These are phyloP conservation scores for Beta lomatogona DNA, from an alignment of 179 eudicot genomes.

Conservation along the genomic window DNA sequence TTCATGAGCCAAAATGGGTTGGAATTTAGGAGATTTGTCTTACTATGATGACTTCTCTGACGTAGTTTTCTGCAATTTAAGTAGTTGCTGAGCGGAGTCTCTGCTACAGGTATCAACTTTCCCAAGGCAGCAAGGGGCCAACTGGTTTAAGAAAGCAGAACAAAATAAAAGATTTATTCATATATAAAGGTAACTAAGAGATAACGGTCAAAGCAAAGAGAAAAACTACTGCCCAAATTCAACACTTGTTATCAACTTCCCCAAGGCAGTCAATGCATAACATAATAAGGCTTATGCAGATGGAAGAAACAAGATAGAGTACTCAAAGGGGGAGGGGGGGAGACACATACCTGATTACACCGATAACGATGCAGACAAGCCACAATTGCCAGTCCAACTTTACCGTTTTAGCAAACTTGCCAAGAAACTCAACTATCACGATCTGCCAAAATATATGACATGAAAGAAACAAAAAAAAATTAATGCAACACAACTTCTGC, in stretches of 20 bases:
- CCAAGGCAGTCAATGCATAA: too few relatives aligned
- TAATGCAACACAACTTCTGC: not conserved
- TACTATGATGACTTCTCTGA: conserved; percentile 31
- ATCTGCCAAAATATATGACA: conserved; percentile 38
- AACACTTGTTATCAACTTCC: too few relatives aligned
- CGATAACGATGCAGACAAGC: conserved; percentile 68
- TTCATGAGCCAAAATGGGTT: not conserved
- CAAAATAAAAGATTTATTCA: not conserved
- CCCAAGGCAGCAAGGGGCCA: conserved; percentile 90
- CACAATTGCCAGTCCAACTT: conserved; percentile 76
- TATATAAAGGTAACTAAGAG: not conserved
- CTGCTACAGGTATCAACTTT: conserved; percentile 72
- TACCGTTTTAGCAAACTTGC: conserved; percentile 72
- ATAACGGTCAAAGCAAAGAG: not conserved
- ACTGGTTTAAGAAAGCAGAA: conserved; percentile 38
- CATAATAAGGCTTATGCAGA: too few relatives aligned
- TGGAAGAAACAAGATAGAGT: not conserved
- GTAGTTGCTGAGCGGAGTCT: conserved; percentile 54
- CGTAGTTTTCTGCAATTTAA: conserved; percentile 31
- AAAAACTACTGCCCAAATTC: too few relatives aligned
- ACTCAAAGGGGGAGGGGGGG: too few relatives aligned
- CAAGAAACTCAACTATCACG: conserved; percentile 73
- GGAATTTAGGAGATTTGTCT: not conserved
- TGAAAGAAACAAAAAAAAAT: not conserved
- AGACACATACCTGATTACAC: conserved; percentile 60